phyloP scores from a whole-genome alignment of 345 rosid genomes.

The Clarkia xantiana region DNA sequence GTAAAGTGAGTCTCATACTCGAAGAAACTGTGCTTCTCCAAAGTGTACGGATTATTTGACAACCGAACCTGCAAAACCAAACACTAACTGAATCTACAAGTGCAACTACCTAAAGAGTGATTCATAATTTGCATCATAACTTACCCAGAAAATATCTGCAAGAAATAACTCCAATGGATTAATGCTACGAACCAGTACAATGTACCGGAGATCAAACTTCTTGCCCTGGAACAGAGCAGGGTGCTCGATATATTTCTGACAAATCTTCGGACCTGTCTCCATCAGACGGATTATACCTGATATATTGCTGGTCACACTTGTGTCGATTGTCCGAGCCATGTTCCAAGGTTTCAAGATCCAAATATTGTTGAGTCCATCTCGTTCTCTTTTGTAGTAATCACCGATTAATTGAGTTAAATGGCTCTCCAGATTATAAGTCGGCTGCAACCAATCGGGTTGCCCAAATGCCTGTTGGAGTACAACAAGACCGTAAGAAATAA shows the following conservation, averaged over 20 bases:
- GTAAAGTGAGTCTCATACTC: constrained; percentile 97
- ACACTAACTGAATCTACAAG: background rate
- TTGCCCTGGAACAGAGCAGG: constrained; percentile 71
- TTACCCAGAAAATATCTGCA: constrained; percentile 82
- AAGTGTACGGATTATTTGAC: constrained; percentile 72
- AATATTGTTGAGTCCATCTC: constrained; percentile 48
- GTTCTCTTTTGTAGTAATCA: constrained; percentile 49
- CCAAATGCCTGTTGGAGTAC: constrained; percentile 53
- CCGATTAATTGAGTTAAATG: constrained; percentile 74
- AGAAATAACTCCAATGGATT: constrained; percentile 69
- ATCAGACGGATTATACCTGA: constrained; percentile 78
- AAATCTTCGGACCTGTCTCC: constrained; percentile 99
- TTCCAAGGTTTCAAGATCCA: constrained; percentile 99
- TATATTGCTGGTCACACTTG: constrained; percentile 68
- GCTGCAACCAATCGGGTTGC: constrained; percentile 75
- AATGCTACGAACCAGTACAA: constrained; percentile 60
- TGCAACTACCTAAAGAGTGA: too few relatives aligned
- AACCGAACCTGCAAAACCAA: constrained; percentile 55
- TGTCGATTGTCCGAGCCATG: constrained; percentile 94
- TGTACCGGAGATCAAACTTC: constrained; percentile 80
- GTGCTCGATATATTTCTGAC: constrained; percentile 91
- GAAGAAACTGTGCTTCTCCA: constrained; percentile 63
- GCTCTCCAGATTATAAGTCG: constrained; percentile 76
- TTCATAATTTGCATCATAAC: too few relatives aligned
- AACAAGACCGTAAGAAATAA: constrained; percentile 12